Evolutionary conservation across 164 flowering plant genomes (phyloP), one percentile per base, ranked within the genome.

Genomic region (Tetracentron sinense): DNA sequence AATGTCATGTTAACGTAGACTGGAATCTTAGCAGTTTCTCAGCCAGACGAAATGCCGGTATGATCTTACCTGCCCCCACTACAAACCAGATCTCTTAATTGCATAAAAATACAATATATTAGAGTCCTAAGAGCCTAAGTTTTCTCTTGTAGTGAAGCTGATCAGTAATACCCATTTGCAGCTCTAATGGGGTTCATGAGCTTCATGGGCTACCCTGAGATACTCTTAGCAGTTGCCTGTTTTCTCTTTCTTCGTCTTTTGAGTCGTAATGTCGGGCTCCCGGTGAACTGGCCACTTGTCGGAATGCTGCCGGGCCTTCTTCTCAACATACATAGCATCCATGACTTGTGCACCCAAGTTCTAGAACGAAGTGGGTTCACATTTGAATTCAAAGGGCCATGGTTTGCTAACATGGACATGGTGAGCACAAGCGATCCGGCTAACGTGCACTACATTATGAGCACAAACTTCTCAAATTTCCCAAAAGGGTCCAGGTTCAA

Each of bases 341-440:
- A 75, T 48, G 77, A 62, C 10, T 50, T 33, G 47, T 35, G 55
- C 12, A 53, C 75, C n/a, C 55, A 58, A 0, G 1, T 75, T 38
- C 46, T 74, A 7, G n/a, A 33, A 4, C 27, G 20, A 6, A 35
- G 28, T 27, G 64, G 70, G 0, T 55, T 74, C 52, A 81, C 80
- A 1, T 72, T 74, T 47, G 11, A 14, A n/a, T 60, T 78, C 68
- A 67, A 61, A 35, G 84, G 82, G 2, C 85, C 83, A 8, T 73
- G 78, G 77, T 69, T 81, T 46, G 11, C 64, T 20, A 44, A 54
- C 55, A 33, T 67, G 62, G 72, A 79, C 38, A 29, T 68, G 14
- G 3, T 79, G 12, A 16, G 22, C 21, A 79, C 77, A 5, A 29
- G 52, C 12, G 82, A 81, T 33, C 82, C 80, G 0, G 62, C 65